A percentile compares a stretch with the other conserved stretches of the same genome.
phyloP scores from a whole-genome alignment of 2,329 filamentous ascomycete genomes.

The Verticillium tricorpus region DNA sequence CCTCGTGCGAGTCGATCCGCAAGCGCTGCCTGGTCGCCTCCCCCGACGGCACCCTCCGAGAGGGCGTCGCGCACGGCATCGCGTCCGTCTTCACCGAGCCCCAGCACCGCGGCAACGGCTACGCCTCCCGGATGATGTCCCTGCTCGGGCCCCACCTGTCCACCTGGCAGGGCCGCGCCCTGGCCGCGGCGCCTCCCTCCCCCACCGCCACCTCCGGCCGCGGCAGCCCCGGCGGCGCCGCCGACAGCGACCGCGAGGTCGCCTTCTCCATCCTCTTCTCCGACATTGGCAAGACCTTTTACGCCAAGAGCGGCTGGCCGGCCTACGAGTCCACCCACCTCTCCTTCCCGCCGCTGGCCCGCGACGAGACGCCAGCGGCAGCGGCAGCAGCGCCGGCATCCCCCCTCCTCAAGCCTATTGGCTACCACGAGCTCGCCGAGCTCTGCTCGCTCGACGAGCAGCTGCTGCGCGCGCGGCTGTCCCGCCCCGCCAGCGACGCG shows the following conservation, averaged over 20 bases:
- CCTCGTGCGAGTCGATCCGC: slow-evolving; percentile 59
- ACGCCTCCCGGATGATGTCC: slow-evolving; percentile 70
- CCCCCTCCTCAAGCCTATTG: slow-evolving; percentile 39
- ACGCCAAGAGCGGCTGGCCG: slow-evolving; percentile 72
- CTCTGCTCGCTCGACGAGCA: slow-evolving; percentile 62
- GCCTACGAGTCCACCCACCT: slow-evolving; percentile 71
- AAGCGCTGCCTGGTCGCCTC: slow-evolving; percentile 50
- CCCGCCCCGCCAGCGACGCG: slow-evolving; percentile 26
- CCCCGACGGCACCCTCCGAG: slow-evolving; percentile 29
- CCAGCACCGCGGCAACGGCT: slow-evolving; percentile 65
- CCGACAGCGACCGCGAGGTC: slow-evolving; percentile 23
- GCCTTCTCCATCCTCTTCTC: slow-evolving; percentile 78
- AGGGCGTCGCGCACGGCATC: slow-evolving; percentile 67
- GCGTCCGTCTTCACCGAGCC: slow-evolving; percentile 75
- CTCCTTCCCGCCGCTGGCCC: slow-evolving; percentile 43
- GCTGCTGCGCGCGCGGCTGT: slow-evolving; percentile 52
- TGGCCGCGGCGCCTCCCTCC: slow-evolving; percentile 17
- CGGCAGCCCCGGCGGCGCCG: background rate
- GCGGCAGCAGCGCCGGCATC: slow-evolving; percentile 16
- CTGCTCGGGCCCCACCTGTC: slow-evolving; percentile 50
- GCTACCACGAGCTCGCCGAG: slow-evolving; percentile 53
- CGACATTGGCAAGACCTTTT: slow-evolving; percentile 81
- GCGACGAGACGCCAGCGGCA: slow-evolving; percentile 6
- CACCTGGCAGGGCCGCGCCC: slow-evolving; percentile 26
- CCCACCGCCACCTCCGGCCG: background rate